Evolutionary conservation across 306 rosid species (phyloP), one percentile per base, ranked within the genome.

Genomic region (Quercus variabilis): DNA sequence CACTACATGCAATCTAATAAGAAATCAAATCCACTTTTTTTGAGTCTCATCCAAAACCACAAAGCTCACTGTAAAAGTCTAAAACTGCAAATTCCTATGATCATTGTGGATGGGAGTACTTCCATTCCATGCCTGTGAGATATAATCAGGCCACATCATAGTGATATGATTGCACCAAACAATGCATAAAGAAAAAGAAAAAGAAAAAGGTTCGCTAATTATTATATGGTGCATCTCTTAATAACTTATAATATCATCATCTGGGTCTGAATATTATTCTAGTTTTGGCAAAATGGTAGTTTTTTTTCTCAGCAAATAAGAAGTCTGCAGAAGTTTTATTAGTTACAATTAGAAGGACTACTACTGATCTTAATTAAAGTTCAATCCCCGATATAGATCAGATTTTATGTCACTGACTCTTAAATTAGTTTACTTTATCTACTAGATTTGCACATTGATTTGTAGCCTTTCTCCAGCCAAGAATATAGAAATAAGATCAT

Each of bases 81-180:
- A 54, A 58, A 75, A 79, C 25, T 80, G 80, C 91, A 85, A 88
- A 85, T 83, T 85, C 80, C 74, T 49, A 83, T 76, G 76, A 88
- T 87, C 80, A 85, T 85, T 85, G 60, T 84, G 59, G 89, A 83
- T 80, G 84, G 79, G 80, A 88, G 87, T 84, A 78, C 82, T 76
- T 85, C 73, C 86, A 83, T 85, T 85, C 64, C 83, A 41, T 41
- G 46, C 12, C 46, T 41, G 46, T 87, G 64, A 67, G n/a, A 87
- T 70, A 88, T 83, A 75, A 80, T 79, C 71, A 52, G 69, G 83
- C 58, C 78, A 67, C 83, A 54, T 79, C 55, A 69, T 69, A 35
- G 35, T 6, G 31, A 54, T 59, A 72, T 63, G 30, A 63, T 63
- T 62, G 13, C 65, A 14, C 78, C 75, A 65, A 85, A 80, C 68